These are phyloP conservation scores for Nemania sp. DNA, from an alignment of 2,329 filamentous ascomycete genomes.

Conservation along the genomic window DNA sequence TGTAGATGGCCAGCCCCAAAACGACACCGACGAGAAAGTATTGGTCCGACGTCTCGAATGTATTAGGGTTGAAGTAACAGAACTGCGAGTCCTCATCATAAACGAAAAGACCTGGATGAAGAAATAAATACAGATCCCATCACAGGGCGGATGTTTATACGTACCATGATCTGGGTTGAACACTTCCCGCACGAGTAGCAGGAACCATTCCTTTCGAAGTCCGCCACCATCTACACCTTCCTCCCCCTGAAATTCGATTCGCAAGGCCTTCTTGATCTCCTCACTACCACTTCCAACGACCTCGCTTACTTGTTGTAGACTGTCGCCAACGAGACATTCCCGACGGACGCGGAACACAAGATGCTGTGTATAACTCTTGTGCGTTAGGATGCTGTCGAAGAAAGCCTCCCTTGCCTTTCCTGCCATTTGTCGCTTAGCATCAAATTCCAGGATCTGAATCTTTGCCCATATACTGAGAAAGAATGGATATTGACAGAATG, in stretches of 20 bases:
- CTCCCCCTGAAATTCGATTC: constrained; percentile 84
- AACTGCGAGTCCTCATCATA: constrained; percentile 90
- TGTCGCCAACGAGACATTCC: constrained; percentile 88
- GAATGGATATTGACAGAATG: constrained; percentile 92
- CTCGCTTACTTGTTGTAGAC: constrained; percentile 81
- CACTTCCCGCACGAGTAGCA: constrained; percentile 83
- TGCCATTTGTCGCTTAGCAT: constrained; percentile 87
- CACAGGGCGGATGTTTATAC: constrained; percentile 37
- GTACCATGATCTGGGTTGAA: constrained; percentile 88
- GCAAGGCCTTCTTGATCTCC: constrained; percentile 87
- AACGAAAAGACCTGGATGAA: constrained; percentile 74
- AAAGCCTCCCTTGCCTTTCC: constrained; percentile 86
- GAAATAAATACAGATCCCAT: constrained; percentile 16
- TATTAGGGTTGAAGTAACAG: constrained; percentile 91
- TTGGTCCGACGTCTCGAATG: constrained; percentile 88
- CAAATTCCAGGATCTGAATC: constrained; percentile 86
- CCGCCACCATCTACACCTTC: constrained; percentile 92
- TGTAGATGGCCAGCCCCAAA: constrained; percentile 89
- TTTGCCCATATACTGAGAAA: constrained; percentile 91
- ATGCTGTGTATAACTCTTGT: constrained; percentile 74
- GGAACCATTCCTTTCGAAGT: constrained; percentile 91
- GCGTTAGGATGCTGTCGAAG: constrained; percentile 83
- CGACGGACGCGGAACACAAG: constrained; percentile 77
- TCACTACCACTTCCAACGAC: constrained; percentile 79
- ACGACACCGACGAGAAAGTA: constrained; percentile 90